Evolutionary conservation across 345 rosid species (phyloP), one percentile per base, ranked within the genome.

Genomic region (Aquilaria sinensis): DNA sequence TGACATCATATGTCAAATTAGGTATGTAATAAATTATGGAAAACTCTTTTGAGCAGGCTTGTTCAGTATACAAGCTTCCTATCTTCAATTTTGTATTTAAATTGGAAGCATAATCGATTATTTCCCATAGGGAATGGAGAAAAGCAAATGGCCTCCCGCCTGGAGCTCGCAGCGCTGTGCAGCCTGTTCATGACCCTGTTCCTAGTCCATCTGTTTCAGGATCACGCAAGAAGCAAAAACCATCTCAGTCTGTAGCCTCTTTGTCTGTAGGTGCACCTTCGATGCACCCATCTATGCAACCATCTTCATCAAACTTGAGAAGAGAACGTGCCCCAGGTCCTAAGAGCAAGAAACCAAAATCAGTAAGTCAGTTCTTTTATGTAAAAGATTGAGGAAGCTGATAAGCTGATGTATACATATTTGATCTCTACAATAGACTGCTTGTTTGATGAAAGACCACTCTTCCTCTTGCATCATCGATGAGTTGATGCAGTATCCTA

Each of bases 161-260:
- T 58, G 83, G 92, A 64, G 71, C 76, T 77, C 87, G 73, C 41
- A 83, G 81, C 69, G 69, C 72, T 12, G 75, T 92, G 43, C 96
- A 76, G 70, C 76, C 87, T 59, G 75, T 81, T 70, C 90, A 79
- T 56, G 93, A 89, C 58, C 73, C 79, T 65, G 66, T 73, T 61
- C 88, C 97, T 11, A 91, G 96, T 78, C 97, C 92, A 54, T 77
- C 90, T 48, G 77, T 87, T 56, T 91, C 96, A 62, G 99, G 87
- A 74, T 89, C 98, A 67, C 87, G 81, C 51, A 87, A 89, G 84
- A 95, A 87, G 65, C 90, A 83, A 65, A 91, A 89, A 77, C 83
- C 92, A 56, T 77, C 96, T 30, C 90, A 88, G 51, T 77, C 94
- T 51, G 84, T 78, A 11, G 95, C 90, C 68, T 90, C 97, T 13